Percentiles rank a stretch among this genome's conserved stretches.
Conservation (phyloP, 202 grass and related monocot species). For the Setaria italica region DNA sequence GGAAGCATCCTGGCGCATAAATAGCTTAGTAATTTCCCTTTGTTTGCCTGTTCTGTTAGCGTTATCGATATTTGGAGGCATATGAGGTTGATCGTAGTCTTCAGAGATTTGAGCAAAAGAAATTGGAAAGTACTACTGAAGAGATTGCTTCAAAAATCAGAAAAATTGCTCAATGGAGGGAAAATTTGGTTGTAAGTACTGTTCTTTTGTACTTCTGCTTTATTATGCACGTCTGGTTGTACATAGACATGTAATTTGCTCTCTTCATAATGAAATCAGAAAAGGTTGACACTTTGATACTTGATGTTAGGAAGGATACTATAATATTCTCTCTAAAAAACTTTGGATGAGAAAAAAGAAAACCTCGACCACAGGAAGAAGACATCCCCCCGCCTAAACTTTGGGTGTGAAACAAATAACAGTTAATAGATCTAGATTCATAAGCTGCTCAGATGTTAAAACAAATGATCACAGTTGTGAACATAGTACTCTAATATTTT, state of each 20-base stretch:
- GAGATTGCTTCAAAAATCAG: constrained; percentile 70
- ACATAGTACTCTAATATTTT: not conserved
- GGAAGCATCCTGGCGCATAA: constrained; percentile 32
- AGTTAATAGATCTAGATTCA: not conserved
- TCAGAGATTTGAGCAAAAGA: constrained; percentile 67
- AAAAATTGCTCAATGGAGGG: constrained; percentile 73
- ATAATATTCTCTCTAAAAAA: not conserved
- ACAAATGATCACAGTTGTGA: not conserved
- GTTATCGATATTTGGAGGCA: constrained; percentile 83
- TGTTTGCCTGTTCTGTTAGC: constrained; percentile 63
- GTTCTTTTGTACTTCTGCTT: constrained; percentile 39
- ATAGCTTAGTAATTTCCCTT: constrained; percentile 22
- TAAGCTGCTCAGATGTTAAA: not conserved
- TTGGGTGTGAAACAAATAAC: constrained; percentile 5
- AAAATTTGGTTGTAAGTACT: constrained; percentile 86
- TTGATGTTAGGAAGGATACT: constrained; percentile 13
- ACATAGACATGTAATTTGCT: constrained; percentile 28
- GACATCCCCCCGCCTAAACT: not conserved
- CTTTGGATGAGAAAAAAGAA: constrained; percentile 7
- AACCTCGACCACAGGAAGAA: not conserved
- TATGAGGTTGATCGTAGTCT: constrained; percentile 75
- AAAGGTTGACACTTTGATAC: not conserved
- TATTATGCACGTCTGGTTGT: constrained; percentile 16
- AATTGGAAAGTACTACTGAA: constrained; percentile 56
- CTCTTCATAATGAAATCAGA: not conserved